phyloP scores from a whole-genome alignment of 208 protist species.

The Perkinsela sp. region DNA sequence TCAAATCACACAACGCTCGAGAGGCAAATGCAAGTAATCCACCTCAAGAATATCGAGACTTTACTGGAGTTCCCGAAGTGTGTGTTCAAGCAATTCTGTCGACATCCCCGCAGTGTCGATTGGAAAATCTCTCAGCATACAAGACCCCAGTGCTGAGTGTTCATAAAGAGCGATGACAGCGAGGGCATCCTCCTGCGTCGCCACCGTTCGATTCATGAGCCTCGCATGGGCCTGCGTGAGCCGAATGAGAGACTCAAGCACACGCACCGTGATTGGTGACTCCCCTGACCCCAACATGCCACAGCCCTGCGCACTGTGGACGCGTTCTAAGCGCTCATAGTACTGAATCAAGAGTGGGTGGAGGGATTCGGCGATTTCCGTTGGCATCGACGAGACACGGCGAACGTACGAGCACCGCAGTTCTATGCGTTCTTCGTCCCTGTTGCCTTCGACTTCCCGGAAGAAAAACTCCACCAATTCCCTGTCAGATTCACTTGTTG shows the following conservation, averaged over 20 bases:
- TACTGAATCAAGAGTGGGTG: constrained; percentile 28
- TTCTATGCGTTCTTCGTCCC: constrained; percentile 9
- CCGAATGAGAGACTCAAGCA: constrained; percentile 77
- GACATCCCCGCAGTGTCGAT: too few relatives aligned
- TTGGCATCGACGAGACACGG: constrained; percentile 37
- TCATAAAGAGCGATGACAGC: constrained; percentile 57
- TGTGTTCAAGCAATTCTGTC: too few relatives aligned
- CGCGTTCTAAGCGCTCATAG: constrained; percentile 26
- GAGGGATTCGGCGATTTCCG: constrained; percentile 20
- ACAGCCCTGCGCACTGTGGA: constrained; percentile 34
- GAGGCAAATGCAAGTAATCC: too few relatives aligned
- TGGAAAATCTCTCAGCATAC: background rate
- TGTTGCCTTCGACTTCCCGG: constrained; percentile 10
- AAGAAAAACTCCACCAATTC: constrained; percentile 58
- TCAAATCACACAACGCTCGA: too few relatives aligned
- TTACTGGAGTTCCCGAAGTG: too few relatives aligned
- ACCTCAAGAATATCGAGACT: too few relatives aligned
- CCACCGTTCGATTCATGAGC: constrained; percentile 49
- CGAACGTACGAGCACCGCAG: constrained; percentile 17
- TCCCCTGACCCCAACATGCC: constrained; percentile 28
- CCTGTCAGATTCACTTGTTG: constrained; percentile 40
- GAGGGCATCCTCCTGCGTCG: constrained; percentile 39
- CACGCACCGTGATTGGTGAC: constrained; percentile 73
- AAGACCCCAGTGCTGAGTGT: constrained; percentile 15
- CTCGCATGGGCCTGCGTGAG: constrained; percentile 76